A percentile compares a stretch with the other conserved stretches of the same genome.
Conservation (phyloP, 805 yeast genomes). For the Kurtzmaniella cleridarum region DNA sequence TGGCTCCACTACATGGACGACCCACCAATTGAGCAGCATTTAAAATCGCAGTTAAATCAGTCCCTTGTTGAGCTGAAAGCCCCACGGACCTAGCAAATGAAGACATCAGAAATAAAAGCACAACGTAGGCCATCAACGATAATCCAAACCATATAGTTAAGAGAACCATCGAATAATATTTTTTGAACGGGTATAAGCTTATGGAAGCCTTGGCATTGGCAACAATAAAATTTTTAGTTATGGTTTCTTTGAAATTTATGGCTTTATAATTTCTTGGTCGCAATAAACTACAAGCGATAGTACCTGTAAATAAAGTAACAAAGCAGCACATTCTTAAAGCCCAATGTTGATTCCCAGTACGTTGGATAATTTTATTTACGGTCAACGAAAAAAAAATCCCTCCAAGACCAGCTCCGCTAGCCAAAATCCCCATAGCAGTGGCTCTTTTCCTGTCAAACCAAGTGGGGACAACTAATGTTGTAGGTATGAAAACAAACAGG, state of each 20-base stretch:
- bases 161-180: conserved; percentile 16
- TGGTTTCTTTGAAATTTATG: conserved; percentile 17
- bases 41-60: conserved; percentile 28
- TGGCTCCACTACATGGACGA: conserved; percentile 41
- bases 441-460: conserved; percentile 45
- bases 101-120: conserved; percentile 31
- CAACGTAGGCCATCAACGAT: conserved; percentile 32
- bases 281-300: conserved; percentile 37
- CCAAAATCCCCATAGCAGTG: conserved; percentile 44
- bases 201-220: conserved; percentile 24
- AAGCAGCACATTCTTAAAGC: conserved; percentile 37
- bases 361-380: conserved; percentile 32
- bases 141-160: conserved; percentile 32
- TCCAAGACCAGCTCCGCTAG: conserved; percentile 47
- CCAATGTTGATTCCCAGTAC: conserved; percentile 40
- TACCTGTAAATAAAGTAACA: conserved; percentile 23
- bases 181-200: conserved; percentile 14
- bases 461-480: conserved; percentile 39
- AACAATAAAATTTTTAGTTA: conserved; percentile 13
- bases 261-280: conserved; percentile 38
- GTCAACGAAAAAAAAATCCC: conserved; percentile 46
- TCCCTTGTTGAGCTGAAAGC: conserved; percentile 23
- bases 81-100: conserved; percentile 44
- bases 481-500: conserved; percentile 38
- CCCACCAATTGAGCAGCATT: conserved; percentile 46